These are phyloP conservation scores for Rhizopogon vesiculosus DNA, from an alignment of 768 basidiomycete species.

Conservation along the genomic window DNA sequence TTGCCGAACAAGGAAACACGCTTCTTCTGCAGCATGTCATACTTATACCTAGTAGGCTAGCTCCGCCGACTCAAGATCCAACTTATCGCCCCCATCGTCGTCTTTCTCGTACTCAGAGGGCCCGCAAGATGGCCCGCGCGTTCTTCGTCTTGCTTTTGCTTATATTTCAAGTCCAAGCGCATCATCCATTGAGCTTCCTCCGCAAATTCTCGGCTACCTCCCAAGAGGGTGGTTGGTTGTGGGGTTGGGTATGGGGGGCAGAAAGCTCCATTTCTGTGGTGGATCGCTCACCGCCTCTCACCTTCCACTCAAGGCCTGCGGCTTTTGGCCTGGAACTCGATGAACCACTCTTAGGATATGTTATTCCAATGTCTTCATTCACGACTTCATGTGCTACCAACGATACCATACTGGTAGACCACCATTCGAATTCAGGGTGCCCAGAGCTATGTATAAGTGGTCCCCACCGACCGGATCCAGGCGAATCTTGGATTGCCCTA, in stretches of 20 bases:
- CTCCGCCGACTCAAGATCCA: background rate
- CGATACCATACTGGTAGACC: constrained; percentile 7
- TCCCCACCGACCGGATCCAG: constrained; percentile 47
- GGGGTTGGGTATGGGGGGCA: constrained; percentile 66
- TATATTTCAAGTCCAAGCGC: constrained; percentile 5
- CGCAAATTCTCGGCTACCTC: constrained; percentile 35
- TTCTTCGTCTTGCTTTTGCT: constrained; percentile 6
- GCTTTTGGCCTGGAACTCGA: constrained; percentile 72
- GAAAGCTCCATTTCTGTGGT: constrained; percentile 73
- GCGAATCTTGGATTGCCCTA: constrained; percentile 85
- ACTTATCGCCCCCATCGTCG: background rate
- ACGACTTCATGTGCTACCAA: constrained; percentile 45
- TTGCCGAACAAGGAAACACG: constrained; percentile 14
- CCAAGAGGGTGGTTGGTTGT: constrained; percentile 47
- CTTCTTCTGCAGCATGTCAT: constrained; percentile 8
- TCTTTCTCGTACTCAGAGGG: background rate
- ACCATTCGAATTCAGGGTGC: constrained; percentile 51
- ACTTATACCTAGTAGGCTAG: background rate
- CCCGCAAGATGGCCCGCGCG: constrained; percentile 12
- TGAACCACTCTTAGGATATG: constrained; percentile 66
- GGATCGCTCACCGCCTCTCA: constrained; percentile 66
- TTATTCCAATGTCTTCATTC: constrained; percentile 67
- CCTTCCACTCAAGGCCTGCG: constrained; percentile 68
- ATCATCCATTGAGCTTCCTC: constrained; percentile 15
- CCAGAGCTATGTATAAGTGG: constrained; percentile 61